A percentile compares a stretch with the other conserved stretches of the same genome.
Conservation (phyloP, 306 rosid species). For the Canavalia gladiata region DNA sequence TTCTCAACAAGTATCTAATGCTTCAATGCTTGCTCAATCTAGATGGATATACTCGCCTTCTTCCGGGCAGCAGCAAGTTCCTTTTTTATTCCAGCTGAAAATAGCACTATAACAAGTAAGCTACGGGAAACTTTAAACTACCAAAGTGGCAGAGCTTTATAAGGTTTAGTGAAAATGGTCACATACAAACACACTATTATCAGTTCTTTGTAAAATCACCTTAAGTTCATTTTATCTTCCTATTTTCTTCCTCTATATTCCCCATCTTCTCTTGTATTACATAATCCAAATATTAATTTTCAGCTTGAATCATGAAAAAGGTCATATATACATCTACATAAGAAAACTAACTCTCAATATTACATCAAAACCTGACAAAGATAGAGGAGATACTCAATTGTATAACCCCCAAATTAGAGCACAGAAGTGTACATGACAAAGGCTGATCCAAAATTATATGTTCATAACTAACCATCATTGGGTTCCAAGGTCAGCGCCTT, state of each 20-base stretch:
- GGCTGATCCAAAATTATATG: conserved; percentile 11
- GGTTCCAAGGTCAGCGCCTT: conserved; percentile 87
- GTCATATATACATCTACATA: neutral
- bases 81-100: conserved; percentile 86
- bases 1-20: neutral
- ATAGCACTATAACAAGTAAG: conserved; percentile 42
- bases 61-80: conserved; percentile 81
- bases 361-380: neutral
- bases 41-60: conserved; percentile 60
- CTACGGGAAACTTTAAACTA: conserved; percentile 33
- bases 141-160: neutral
- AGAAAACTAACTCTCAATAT: conserved; percentile 4
- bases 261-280: neutral
- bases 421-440: conserved; percentile 6
- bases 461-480: conserved; percentile 71
- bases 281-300: conserved; percentile 19
- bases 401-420: neutral
- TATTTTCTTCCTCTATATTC: neutral
- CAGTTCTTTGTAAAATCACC: neutral
- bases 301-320: neutral
- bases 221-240: neutral
- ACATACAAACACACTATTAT: neutral
- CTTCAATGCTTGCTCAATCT: conserved; percentile 21
- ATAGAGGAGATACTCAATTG: neutral
- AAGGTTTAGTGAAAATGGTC: conserved; percentile 23